These are phyloP conservation scores for Stachybotrys elegans DNA, from an alignment of 2,329 filamentous ascomycete genomes.

Conservation along the genomic window DNA sequence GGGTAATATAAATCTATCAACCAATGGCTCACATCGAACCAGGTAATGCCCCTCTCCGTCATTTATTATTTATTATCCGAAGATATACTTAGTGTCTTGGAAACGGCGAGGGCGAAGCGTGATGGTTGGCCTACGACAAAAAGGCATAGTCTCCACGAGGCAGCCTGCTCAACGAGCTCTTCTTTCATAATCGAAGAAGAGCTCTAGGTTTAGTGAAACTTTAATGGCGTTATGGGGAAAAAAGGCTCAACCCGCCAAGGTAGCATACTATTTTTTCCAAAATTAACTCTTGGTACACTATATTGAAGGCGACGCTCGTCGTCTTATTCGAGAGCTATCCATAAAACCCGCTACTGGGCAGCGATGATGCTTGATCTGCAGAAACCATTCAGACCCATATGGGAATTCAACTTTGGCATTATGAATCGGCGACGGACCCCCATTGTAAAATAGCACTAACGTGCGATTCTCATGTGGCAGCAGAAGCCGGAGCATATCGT, in stretches of 20 bases:
- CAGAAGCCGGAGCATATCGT: not conserved
- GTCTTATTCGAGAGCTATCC: not conserved
- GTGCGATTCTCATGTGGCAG: not conserved
- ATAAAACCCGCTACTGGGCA: not conserved
- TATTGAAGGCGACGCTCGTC: not conserved
- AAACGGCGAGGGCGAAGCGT: not conserved
- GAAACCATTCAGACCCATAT: not conserved
- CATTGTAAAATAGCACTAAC: not conserved
- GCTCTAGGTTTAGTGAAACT: not conserved
- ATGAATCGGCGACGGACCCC: not conserved
- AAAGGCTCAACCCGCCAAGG: not conserved
- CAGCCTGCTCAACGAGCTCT: not conserved
- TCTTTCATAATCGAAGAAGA: not conserved
- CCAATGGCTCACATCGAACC: not conserved
- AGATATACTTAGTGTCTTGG: not conserved
- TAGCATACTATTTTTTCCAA: not conserved
- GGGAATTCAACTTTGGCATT: not conserved
- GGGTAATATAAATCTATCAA: not conserved
- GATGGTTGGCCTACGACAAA: not conserved
- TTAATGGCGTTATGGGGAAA: not conserved
- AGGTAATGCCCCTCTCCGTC: not conserved
- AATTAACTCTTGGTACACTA: not conserved
- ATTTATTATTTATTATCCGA: not conserved
- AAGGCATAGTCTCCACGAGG: not conserved
- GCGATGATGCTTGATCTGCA: not conserved